phyloP scores from a whole-genome alignment of 176 grass and related monocot genomes.

The Zoysia pacifica region DNA sequence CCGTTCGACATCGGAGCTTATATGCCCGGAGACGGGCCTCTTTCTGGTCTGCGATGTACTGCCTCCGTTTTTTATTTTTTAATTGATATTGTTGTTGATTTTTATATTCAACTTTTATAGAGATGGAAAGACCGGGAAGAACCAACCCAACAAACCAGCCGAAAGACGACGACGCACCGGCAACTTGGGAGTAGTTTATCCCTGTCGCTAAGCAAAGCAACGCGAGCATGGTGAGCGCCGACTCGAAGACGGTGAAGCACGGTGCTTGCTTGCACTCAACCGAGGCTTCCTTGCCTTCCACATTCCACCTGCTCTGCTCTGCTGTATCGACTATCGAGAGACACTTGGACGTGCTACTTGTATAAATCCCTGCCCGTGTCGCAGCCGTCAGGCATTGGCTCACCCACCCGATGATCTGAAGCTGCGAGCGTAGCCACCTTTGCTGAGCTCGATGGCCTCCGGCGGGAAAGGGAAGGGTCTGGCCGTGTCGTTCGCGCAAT shows the following conservation, averaged over 20 bases:
- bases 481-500: neutral
- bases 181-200: neutral
- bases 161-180: neutral
- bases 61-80: too few species aligned
- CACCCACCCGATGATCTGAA: neutral
- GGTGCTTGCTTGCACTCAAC: constrained; percentile 61
- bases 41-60: too few species aligned
- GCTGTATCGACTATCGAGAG: neutral
- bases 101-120: too few species aligned
- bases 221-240: neutral
- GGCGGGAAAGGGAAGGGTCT: neutral
- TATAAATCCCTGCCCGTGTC: neutral
- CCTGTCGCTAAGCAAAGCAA: constrained; percentile 54
- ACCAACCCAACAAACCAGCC: too few species aligned
- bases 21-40: neutral
- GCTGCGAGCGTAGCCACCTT: neutral
- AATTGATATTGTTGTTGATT: too few species aligned
- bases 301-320: neutral
- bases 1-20: neutral
- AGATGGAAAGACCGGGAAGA: too few species aligned
- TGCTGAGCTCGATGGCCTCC: neutral
- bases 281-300: neutral
- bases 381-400: neutral
- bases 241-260: constrained; percentile 31
- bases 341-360: neutral